phyloP scores from a whole-genome alignment of 1,139 yeast genomes.

The Candida sanyaensis region DNA sequence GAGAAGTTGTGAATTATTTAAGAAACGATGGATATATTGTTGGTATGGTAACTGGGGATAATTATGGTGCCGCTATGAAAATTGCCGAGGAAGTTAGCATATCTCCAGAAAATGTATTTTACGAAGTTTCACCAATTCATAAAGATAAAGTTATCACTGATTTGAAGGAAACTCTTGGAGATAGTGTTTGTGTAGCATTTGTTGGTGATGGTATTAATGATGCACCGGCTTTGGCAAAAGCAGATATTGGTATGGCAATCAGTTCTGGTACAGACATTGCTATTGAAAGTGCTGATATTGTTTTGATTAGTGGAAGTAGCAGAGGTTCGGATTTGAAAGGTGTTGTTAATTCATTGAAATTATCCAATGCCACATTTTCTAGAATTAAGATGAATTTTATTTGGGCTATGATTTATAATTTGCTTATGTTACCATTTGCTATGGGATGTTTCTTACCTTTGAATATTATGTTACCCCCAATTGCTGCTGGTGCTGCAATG shows the following conservation, averaged over 20 bases:
- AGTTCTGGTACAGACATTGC: slow-evolving; percentile 96
- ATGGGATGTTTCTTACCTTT: slow-evolving; percentile 88
- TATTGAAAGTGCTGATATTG: slow-evolving; percentile 92
- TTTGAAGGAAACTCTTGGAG: slow-evolving; percentile 50
- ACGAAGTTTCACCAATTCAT: slow-evolving; percentile 76
- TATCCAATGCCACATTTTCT: slow-evolving; percentile 68
- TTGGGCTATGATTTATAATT: slow-evolving; percentile 85
- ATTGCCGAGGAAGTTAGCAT: slow-evolving; percentile 74
- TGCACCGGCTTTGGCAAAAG: slow-evolving; percentile 90
- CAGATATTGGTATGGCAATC: slow-evolving; percentile 88
- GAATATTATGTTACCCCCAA: slow-evolving; percentile 79
- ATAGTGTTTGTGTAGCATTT: slow-evolving; percentile 62
- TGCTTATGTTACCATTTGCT: slow-evolving; percentile 91
- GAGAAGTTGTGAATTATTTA: slow-evolving; percentile 58
- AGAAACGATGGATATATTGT: slow-evolving; percentile 57
- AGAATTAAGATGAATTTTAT: slow-evolving; percentile 80
- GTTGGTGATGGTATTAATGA: slow-evolving; percentile 98
- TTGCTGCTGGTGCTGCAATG: slow-evolving; percentile 92
- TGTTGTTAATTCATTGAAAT: slow-evolving; percentile 70
- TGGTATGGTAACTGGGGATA: slow-evolving; percentile 95
- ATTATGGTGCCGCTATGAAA: slow-evolving; percentile 57
- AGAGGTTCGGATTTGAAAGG: slow-evolving; percentile 56
- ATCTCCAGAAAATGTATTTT: slow-evolving; percentile 61
- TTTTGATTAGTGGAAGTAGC: slow-evolving; percentile 45
- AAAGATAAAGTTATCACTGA: slow-evolving; percentile 68